A percentile compares a stretch with the other conserved stretches of the same genome.
These are phyloP conservation scores for Talaromyces sp. DNA, from an alignment of 2,329 filamentous ascomycete species.

Conservation along the genomic window DNA sequence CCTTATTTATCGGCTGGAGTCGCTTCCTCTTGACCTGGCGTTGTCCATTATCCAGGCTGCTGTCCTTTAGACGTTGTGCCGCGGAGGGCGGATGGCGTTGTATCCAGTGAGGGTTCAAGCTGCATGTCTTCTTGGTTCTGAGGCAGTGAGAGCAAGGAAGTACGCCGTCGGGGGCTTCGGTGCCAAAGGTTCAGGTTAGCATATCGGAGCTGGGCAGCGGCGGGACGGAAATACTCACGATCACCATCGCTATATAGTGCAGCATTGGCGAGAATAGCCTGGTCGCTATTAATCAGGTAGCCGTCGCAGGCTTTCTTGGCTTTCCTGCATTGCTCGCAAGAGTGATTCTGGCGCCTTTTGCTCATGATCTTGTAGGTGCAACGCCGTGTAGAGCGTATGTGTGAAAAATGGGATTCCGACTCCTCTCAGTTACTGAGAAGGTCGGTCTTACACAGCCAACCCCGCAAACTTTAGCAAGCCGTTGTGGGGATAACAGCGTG, in stretches of 20 bases:
- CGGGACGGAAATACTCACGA: not conserved
- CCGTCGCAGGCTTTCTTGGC: not conserved
- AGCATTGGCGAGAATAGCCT: not conserved
- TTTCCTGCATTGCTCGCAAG: conserved; percentile 3
- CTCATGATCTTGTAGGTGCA: not conserved
- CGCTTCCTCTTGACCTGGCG: not conserved
- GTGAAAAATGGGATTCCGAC: not conserved
- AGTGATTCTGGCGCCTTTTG: conserved; percentile 5
- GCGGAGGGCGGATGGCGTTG: not conserved
- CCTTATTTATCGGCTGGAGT: not conserved
- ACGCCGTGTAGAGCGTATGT: not conserved
- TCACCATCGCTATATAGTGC: not conserved
- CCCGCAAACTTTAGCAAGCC: not conserved
- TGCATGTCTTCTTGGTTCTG: not conserved
- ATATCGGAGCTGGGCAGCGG: not conserved
- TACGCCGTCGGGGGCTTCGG: not conserved
- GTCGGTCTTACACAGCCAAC: not conserved
- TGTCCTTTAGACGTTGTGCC: not conserved
- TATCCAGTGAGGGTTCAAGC: not conserved
- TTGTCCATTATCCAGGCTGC: not conserved
- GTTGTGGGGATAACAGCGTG: not conserved
- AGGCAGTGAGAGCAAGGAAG: not conserved
- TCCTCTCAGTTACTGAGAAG: not conserved
- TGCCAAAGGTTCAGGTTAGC: not conserved
- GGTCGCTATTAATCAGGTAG: not conserved